These are phyloP conservation scores for Blastocystis sp. DNA, from an alignment of 352 stramenopile genomes.

Conservation along the genomic window DNA sequence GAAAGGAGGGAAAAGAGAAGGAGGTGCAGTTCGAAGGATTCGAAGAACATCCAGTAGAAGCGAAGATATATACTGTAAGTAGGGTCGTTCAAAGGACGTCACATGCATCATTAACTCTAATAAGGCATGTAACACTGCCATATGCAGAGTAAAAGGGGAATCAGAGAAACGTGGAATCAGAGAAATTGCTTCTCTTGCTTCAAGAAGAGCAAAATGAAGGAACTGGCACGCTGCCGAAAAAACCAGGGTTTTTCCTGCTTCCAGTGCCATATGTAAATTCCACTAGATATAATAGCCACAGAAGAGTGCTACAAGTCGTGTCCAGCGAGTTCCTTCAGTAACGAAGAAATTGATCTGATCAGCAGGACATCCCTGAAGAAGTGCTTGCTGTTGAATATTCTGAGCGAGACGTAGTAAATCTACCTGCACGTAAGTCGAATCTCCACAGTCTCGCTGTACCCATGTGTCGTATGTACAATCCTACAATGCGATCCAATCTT, in stretches of 20 bases:
- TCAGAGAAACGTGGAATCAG: background rate
- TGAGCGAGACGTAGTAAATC: background rate
- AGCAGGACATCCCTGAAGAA: background rate
- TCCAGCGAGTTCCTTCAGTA: background rate
- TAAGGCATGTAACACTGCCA: background rate
- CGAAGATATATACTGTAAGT: background rate
- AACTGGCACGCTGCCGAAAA: constrained; percentile 4
- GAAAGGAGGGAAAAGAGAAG: background rate
- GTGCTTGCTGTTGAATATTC: background rate
- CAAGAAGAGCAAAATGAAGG: constrained; percentile 18
- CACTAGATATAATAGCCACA: background rate
- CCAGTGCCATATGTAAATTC: constrained; percentile 11
- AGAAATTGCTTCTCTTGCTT: background rate
- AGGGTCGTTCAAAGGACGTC: background rate
- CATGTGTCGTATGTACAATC: constrained; percentile 1
- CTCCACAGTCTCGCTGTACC: constrained; percentile 3
- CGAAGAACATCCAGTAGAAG: background rate
- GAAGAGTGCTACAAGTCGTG: background rate
- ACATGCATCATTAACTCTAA: background rate
- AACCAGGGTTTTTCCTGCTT: background rate
- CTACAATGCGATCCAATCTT: background rate
- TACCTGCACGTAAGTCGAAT: background rate
- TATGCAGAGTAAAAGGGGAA: background rate
- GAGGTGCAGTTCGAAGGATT: background rate
- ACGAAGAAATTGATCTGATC: background rate